These are phyloP conservation scores for Pestalotiopsis sp. DNA, from an alignment of 2,329 filamentous ascomycete species.

Conservation along the genomic window DNA sequence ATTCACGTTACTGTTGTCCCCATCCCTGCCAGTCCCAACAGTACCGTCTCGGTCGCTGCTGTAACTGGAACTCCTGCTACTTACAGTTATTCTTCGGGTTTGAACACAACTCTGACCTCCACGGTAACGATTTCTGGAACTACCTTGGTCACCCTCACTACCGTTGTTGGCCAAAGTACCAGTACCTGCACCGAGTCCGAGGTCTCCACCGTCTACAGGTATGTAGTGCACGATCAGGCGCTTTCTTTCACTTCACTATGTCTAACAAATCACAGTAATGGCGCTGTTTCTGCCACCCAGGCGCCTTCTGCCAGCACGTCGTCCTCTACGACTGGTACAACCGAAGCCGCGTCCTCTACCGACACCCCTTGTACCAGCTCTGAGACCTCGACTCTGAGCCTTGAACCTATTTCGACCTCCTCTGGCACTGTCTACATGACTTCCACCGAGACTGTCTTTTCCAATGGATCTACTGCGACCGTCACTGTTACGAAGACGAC, in stretches of 20 bases:
- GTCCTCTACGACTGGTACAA: slow-evolving; percentile 6
- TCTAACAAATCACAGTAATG: slow-evolving; percentile 5
- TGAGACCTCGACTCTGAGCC: neutral
- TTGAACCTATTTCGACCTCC: neutral
- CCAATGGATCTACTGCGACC: neutral
- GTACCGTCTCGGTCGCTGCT: neutral
- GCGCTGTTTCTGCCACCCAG: neutral
- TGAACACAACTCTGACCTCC: neutral
- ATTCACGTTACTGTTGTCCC: neutral
- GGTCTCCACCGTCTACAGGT: slow-evolving; percentile 11
- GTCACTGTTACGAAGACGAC: neutral
- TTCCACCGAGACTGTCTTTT: neutral
- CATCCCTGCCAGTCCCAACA: neutral
- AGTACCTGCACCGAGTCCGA: neutral
- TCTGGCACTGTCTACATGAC: neutral
- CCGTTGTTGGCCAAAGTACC: neutral
- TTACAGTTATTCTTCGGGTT: neutral
- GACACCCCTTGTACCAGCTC: neutral
- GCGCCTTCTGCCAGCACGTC: neutral
- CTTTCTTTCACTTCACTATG: neutral
- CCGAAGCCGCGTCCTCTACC: neutral
- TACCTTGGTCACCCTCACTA: neutral
- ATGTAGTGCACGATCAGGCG: neutral
- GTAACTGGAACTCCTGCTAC: neutral
- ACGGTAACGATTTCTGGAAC: neutral